Evolutionary conservation across 2,329 filamentous ascomycete species (phyloP), one percentile per base, ranked within the genome.

Genomic region (Bipolaris zeicola): DNA sequence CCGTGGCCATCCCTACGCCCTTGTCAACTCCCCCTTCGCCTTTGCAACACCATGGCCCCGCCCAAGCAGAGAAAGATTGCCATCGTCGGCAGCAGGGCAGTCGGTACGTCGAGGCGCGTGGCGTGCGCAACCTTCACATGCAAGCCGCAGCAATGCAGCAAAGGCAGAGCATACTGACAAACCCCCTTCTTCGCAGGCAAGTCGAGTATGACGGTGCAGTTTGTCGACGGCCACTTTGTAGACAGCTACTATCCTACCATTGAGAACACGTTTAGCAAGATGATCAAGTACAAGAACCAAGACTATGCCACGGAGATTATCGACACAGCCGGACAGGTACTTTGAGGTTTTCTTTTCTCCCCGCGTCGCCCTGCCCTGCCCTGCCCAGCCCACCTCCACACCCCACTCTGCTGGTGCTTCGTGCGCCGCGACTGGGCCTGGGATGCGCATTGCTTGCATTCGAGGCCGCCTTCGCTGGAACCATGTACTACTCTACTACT

Each of bases 231-330:
- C 61, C 93, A 96, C 80, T 99, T 99, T 75, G 94, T 99, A 73
- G 95, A 99, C 78, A 96, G 91, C 78, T 99, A 99, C 80, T 99
- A 99, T 77, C 95, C 95, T 34, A 99, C 95, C 38, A 98, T 99
- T 72, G 95, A 99, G 78, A 99, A 98, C 78, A 98, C 94, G 2
- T 99, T 99, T 77, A 96, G 90, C 82, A 96, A 96, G 77, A 89
- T 92, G 66, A 96, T 99, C 76, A 90, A 91, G 69, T 89, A 90
- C 78, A 96, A 95, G 78, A 89, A 90, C 48, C 92, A 97, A 77
- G 95, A 98, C 65, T 99, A 88, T 78, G 88, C 91, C 49, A 96
- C 93, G 11, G 95, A 99, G 80, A 98, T 99, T 71, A 95, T 99
- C 76, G 95, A 99, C 76, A 99, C 95, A 26, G 95, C 95, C 50